Percentiles rank a stretch among this genome's conserved stretches.
These are phyloP conservation scores for Gillenia trifoliata DNA, from an alignment of 306 rosid genomes.

Conservation along the genomic window DNA sequence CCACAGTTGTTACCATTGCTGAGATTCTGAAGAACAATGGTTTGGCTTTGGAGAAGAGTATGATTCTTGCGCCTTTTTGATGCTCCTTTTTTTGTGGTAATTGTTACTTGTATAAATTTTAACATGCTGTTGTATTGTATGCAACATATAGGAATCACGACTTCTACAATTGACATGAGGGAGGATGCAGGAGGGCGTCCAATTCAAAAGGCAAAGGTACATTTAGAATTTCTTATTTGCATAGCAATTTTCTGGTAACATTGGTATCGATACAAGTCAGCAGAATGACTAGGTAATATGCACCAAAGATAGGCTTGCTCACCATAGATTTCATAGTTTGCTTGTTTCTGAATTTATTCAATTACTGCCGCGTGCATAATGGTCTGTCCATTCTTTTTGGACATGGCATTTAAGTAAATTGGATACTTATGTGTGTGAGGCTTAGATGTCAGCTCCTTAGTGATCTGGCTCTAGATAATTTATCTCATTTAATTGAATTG, in stretches of 20 bases:
- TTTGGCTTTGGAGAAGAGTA: slow-evolving; percentile 75
- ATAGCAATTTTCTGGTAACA: not conserved
- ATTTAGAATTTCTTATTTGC: not conserved
- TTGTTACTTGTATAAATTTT: not conserved
- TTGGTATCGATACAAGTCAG: not conserved
- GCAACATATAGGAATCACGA: slow-evolving; percentile 40
- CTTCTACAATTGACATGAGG: slow-evolving; percentile 67
- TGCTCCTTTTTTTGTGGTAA: not conserved
- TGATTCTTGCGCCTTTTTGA: slow-evolving; percentile 7
- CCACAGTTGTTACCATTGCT: slow-evolving; percentile 74
- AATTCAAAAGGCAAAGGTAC: slow-evolving; percentile 76
- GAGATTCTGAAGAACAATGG: slow-evolving; percentile 79
- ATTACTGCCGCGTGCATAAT: not conserved
- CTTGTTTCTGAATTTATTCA: not conserved
- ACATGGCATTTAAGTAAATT: not conserved
- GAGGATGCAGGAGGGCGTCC: slow-evolving; percentile 67
- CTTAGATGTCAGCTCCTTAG: not conserved
- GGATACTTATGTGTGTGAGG: too few relatives aligned
- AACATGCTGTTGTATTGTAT: slow-evolving; percentile 1
- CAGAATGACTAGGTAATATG: not conserved
- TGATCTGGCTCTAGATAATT: too few relatives aligned
- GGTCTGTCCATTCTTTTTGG: not conserved
- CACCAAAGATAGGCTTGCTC: not conserved
- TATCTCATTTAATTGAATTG: not conserved
- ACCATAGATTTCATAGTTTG: not conserved